Evolutionary conservation across 2,329 filamentous ascomycete species (phyloP).

Genomic region (Trichothecium sympodiale): DNA sequence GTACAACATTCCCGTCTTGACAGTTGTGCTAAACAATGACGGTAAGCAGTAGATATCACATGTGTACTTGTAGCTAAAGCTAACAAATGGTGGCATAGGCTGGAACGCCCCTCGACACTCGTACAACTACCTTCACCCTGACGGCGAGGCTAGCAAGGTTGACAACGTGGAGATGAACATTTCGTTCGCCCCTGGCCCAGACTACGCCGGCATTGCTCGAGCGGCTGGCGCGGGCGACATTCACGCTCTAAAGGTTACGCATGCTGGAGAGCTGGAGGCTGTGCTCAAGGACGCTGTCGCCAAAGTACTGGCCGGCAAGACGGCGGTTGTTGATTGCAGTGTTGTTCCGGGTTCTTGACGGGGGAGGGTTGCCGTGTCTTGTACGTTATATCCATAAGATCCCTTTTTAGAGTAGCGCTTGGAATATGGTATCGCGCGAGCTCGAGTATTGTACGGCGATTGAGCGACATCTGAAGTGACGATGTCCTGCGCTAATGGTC

Average conservation of each 20-base stretch:
- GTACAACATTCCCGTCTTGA: conserved; percentile 43
- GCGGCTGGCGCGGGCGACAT: conserved; percentile 34
- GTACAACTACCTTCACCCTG: conserved; percentile 30
- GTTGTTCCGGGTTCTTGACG: neutral
- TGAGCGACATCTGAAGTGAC: too few species aligned
- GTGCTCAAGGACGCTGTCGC: conserved; percentile 39
- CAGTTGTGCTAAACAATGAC: conserved; percentile 46
- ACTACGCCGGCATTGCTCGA: conserved; percentile 22
- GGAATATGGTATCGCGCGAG: too few species aligned
- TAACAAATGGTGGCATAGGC: conserved; percentile 8
- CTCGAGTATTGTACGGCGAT: too few species aligned
- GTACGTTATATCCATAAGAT: too few species aligned
- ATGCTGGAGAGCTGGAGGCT: conserved; percentile 32
- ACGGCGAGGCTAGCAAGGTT: conserved; percentile 26
- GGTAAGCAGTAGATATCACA: conserved; percentile 19
- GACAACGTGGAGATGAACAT: conserved; percentile 36
- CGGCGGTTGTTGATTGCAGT: conserved; percentile 36
- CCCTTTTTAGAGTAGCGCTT: too few species aligned
- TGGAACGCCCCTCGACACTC: conserved; percentile 27
- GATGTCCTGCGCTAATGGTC: too few species aligned
- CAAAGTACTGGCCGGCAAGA: conserved; percentile 36
- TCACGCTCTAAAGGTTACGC: conserved; percentile 35
- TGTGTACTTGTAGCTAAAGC: neutral
- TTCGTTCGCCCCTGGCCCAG: conserved; percentile 30
- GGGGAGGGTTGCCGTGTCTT: neutral